These are phyloP conservation scores for Rhodotorula sp. DNA, from an alignment of 1,284 basidiomycete genomes.

Conservation along the genomic window DNA sequence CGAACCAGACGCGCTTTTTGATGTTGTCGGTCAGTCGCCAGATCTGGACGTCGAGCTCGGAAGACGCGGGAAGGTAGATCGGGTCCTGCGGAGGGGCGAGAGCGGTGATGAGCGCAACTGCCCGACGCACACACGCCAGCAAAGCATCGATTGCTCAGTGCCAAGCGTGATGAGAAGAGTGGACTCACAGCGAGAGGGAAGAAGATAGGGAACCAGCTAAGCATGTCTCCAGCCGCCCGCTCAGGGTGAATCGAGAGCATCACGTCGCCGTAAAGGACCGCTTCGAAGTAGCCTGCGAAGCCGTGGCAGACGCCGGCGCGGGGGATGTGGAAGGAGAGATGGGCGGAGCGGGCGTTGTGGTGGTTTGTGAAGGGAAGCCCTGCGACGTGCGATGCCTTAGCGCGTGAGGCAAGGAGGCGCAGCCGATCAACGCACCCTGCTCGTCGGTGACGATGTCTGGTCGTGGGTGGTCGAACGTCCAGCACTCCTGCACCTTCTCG, in stretches of 20 bases:
- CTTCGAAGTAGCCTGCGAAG: conserved; percentile 97
- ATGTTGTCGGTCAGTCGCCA: conserved; percentile 82
- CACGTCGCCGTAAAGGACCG: conserved; percentile 82
- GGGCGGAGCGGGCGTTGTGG: conserved; percentile 51
- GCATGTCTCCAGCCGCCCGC: conserved; percentile 86
- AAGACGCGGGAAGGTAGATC: conserved; percentile 84
- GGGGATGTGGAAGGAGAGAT: conserved; percentile 84
- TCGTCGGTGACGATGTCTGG: conserved; percentile 71
- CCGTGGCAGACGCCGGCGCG: conserved; percentile 94
- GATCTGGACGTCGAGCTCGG: conserved; percentile 87
- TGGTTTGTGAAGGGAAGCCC: conserved; percentile 51
- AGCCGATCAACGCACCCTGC: conserved; percentile 57
- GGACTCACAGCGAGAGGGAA: conserved; percentile 73
- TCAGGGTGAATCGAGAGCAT: conserved; percentile 93
- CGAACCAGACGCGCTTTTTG: conserved; percentile 89
- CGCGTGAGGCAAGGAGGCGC: background rate
- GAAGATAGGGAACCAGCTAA: conserved; percentile 98
- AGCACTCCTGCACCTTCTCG: conserved; percentile 85
- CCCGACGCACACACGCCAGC: background rate
- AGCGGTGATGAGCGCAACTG: background rate
- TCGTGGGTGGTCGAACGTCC: conserved; percentile 94
- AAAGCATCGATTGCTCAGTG: no score
- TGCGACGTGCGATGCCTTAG: conserved; percentile 2
- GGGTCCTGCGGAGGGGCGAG: conserved; percentile 64
- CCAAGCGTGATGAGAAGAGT: background rate